A percentile compares a stretch with the other conserved stretches of the same genome.
These are phyloP conservation scores for Podaxis rugospora DNA, from an alignment of 768 basidiomycete species.

Conservation along the genomic window DNA sequence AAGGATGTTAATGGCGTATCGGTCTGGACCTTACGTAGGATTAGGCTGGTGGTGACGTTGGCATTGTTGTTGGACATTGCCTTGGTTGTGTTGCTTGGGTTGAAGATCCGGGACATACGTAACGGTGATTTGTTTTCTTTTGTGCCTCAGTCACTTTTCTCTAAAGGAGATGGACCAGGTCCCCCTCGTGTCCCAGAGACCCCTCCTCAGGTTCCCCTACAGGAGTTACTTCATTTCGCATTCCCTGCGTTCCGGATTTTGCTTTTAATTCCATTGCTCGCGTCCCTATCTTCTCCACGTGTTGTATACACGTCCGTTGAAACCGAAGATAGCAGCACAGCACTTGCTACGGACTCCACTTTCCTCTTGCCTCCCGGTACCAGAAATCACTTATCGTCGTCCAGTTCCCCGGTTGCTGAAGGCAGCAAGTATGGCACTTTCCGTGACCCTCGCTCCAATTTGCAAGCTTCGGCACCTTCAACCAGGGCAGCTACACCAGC, in stretches of 20 bases:
- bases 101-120: conserved; percentile 31
- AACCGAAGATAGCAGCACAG: conserved; percentile 34
- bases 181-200: conserved; percentile 26
- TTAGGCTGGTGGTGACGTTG: conserved; percentile 49
- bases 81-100: conserved; percentile 51
- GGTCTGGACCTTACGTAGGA: conserved; percentile 59
- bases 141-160: conserved; percentile 11
- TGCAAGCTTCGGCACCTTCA: conserved; percentile 48
- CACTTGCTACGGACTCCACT: conserved; percentile 41
- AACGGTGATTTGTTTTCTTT: conserved; percentile 24
- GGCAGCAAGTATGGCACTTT: conserved; percentile 76
- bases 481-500: conserved; percentile 50
- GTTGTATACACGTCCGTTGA: conserved; percentile 54
- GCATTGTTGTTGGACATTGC: conserved; percentile 58
- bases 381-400: conserved; percentile 41
- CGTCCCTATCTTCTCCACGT: conserved; percentile 59
- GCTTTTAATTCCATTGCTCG: conserved; percentile 55
- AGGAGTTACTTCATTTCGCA: conserved; percentile 31
- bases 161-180: conserved; percentile 13
- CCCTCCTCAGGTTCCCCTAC: conserved; percentile 22
- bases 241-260: conserved; percentile 67
- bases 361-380: conserved; percentile 52
- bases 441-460: conserved; percentile 41
- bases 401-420: conserved; percentile 42
- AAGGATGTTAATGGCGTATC: conserved; percentile 70